Evolutionary conservation across 108 stramenopile species (phyloP), one percentile per base, ranked within the genome.

Genomic region (Cyclotella kingstonii): DNA sequence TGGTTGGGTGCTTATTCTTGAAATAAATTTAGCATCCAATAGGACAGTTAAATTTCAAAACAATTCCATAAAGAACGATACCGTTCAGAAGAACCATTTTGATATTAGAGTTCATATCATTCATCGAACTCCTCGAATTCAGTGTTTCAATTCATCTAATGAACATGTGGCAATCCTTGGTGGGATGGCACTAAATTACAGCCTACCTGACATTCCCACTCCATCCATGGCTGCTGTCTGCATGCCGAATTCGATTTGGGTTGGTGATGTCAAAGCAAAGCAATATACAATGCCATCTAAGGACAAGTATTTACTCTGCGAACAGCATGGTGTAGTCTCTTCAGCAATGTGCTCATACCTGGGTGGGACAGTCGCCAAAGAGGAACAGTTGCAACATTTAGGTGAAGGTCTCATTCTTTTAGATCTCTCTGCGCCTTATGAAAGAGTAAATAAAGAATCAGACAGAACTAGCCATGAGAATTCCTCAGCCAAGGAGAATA

Each of bases 101-200:
- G 17, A 6, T 36, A 28, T 68, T 38, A 40, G 41, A 33, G 29
- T 77, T 25, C 62, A 52, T 1, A 70, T 77, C 28, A 29, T 66
- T 38, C 69, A 70, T 38, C 36, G 23, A 34, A 77, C 76, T n/a
- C 63, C 76, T 41, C 68, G 63, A 14, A 62, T 71, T 21, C 63
- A 70, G 6, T 77, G 76, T 50, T 71, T 70, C 42, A 77, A 77
- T 53, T 77, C 69, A 2, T 51, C 43, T 2, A 58, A 66, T 36
- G 69, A 70, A 46, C 31, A 40, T 8, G 19, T 77, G 4, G 50
- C 65, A 21, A 53, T 38, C 25, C 31, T 77, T 19, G 76, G 76
- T 5, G 76, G 69, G 14, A 66, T 70, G 69, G 76, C 76, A 33
- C 57, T 77, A 15, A 56, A 70, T 36, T 70, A 27, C 43, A 77